A percentile compares a stretch with the other conserved stretches of the same genome.
phyloP scores from a whole-genome alignment of 2,329 filamentous ascomycete genomes.

The Xylariaceae sp. region DNA sequence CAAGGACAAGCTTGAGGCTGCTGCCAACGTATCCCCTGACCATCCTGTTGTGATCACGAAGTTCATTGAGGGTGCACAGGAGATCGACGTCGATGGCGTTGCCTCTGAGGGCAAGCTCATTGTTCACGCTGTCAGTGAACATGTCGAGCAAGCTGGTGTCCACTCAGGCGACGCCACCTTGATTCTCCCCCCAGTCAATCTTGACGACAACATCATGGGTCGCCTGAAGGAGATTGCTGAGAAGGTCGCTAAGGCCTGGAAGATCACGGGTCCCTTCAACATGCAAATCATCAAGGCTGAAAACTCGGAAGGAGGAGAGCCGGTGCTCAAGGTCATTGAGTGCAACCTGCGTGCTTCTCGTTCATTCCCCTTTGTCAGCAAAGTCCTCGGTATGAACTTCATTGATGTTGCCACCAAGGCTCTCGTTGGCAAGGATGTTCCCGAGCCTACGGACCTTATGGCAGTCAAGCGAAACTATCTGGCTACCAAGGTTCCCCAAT shows the following conservation, averaged over 20 bases:
- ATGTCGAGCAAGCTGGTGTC: slow-evolving; percentile 95
- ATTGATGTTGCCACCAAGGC: slow-evolving; percentile 95
- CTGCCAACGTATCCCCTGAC: slow-evolving; percentile 89
- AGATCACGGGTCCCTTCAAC: slow-evolving; percentile 98
- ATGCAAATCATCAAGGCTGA: slow-evolving; percentile 99
- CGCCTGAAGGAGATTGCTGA: slow-evolving; percentile 94
- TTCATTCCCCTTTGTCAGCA: slow-evolving; percentile 98
- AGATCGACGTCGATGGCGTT: slow-evolving; percentile 96
- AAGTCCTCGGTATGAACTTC: slow-evolving; percentile 95
- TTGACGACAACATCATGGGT: slow-evolving; percentile 78
- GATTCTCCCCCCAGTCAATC: slow-evolving; percentile 82
- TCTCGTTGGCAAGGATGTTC: slow-evolving; percentile 83
- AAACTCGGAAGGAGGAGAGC: slow-evolving; percentile 74
- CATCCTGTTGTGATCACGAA: slow-evolving; percentile 98
- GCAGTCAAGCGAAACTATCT: slow-evolving; percentile 86
- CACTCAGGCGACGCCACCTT: slow-evolving; percentile 98
- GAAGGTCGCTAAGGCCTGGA: slow-evolving; percentile 97
- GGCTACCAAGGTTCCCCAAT: slow-evolving; percentile 97
- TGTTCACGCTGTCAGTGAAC: slow-evolving; percentile 91
- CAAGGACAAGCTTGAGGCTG: slow-evolving; percentile 92
- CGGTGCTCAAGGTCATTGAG: slow-evolving; percentile 92
- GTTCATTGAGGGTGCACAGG: slow-evolving; percentile 95
- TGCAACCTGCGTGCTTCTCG: slow-evolving; percentile 97
- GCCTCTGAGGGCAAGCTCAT: slow-evolving; percentile 85
- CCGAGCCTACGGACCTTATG: slow-evolving; percentile 89